Conservation (phyloP, 108 stramenopile genomes). For the Epithemia pelagica region DNA sequence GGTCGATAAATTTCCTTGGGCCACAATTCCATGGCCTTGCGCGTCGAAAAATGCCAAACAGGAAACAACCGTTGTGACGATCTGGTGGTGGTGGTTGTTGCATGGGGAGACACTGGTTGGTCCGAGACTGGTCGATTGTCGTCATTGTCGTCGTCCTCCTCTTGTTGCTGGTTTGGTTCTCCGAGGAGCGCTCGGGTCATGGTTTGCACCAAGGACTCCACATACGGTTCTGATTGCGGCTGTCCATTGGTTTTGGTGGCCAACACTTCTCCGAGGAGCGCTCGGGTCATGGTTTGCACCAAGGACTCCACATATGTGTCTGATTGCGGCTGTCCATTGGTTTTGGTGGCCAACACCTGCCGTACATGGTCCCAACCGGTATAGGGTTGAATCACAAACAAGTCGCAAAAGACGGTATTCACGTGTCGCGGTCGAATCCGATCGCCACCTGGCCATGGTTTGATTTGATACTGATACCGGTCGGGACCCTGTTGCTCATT, state of each 20-base stretch:
- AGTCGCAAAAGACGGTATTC: slow-evolving; percentile 51
- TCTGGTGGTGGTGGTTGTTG: too few species aligned
- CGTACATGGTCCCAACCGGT: slow-evolving; percentile 20
- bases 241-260: slow-evolving; percentile 51
- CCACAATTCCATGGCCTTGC: slow-evolving; percentile 73
- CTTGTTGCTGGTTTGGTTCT: too few species aligned
- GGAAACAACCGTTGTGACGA: slow-evolving; percentile 25
- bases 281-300: slow-evolving; percentile 3
- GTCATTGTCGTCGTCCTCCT: too few species aligned
- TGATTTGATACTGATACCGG: slow-evolving; percentile 28
- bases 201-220: slow-evolving; percentile 28
- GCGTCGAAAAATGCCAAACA: slow-evolving; percentile 64
- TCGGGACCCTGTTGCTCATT: slow-evolving; percentile 6
- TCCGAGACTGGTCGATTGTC: too few species aligned
- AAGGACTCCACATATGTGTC: slow-evolving; percentile 29
- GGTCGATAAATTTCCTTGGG: slow-evolving; percentile 51
- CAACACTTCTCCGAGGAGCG: slow-evolving; percentile 38
- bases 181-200: slow-evolving; percentile 6
- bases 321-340: slow-evolving; percentile 55
- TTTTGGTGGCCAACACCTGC: slow-evolving; percentile 38
- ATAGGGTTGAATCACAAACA: slow-evolving; percentile 51
- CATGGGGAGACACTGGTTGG: too few species aligned
- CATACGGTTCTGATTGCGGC: slow-evolving; percentile 34
- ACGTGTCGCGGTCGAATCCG: slow-evolving; percentile 37
- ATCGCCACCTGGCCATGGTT: slow-evolving; percentile 69